A percentile compares a stretch with the other conserved stretches of the same genome.
Conservation (phyloP, 2,329 filamentous ascomycete genomes). For the Xylariaceae sp. region DNA sequence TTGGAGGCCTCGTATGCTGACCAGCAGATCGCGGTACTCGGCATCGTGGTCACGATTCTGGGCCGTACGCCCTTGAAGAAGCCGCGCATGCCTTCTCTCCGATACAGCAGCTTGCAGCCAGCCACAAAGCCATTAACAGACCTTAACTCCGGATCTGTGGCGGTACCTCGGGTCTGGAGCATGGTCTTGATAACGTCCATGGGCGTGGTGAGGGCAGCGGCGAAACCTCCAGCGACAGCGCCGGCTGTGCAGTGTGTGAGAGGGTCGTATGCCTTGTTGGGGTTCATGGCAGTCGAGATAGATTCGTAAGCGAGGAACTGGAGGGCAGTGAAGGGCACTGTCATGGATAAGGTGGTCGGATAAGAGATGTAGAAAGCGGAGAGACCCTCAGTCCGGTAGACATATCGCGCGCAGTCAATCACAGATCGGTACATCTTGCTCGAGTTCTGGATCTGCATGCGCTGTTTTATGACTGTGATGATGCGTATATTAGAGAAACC, state of each 20-base stretch:
- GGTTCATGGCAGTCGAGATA: slow-evolving; percentile 89
- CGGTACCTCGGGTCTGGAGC: slow-evolving; percentile 84
- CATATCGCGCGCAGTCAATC: slow-evolving; percentile 76
- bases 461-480: slow-evolving; percentile 86
- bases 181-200: slow-evolving; percentile 98
- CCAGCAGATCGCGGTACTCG: slow-evolving; percentile 99
- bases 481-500: slow-evolving; percentile 8
- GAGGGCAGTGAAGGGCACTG: slow-evolving; percentile 91
- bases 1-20: slow-evolving; percentile 67
- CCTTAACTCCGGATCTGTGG: slow-evolving; percentile 72
- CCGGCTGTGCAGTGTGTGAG: slow-evolving; percentile 90
- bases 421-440: slow-evolving; percentile 79
- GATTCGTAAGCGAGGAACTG: slow-evolving; percentile 98
- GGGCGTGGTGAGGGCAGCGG: slow-evolving; percentile 88
- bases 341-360: slow-evolving; percentile 96
- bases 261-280: slow-evolving; percentile 78
- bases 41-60: slow-evolving; percentile 92
- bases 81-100: slow-evolving; percentile 74
- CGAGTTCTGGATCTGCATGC: slow-evolving; percentile 98
- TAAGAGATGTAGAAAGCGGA: slow-evolving; percentile 97
- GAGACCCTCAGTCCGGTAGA: slow-evolving; percentile 83
- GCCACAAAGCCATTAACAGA: slow-evolving; percentile 77
- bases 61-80: slow-evolving; percentile 94
- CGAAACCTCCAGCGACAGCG: slow-evolving; percentile 86
- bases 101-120: slow-evolving; percentile 75